Base-by-base conservation (phyloP, 352 stramenopile species). In the Plasmopara muralis region DNA sequence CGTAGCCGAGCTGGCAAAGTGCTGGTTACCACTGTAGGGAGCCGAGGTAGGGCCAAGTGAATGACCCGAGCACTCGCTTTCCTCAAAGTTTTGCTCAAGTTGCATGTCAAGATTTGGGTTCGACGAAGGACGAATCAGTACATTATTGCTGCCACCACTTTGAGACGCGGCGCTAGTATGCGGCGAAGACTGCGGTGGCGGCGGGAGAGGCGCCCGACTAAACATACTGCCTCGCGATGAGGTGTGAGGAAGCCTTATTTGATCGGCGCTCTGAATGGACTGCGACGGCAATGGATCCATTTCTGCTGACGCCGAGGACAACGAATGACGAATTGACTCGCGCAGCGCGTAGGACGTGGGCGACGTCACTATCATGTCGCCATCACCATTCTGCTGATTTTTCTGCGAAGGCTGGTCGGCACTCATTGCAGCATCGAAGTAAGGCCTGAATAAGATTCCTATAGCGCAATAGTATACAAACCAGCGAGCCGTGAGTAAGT, bases 361-460 rank as follows among this genome's bases (percentile, higher is more conserved):
- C 43, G 81, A 92, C 55, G 81, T 92, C 55, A 92, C 81, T n/a
- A 71, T 55, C 53, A 92, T 87, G 52, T 89, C 76, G 9, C 88
- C 71, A 15, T 71, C 70, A 38, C 61, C 70, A 41, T 69, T 64
- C 38, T 70, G 68, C 43, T 73, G 52, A 46, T 61, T 59, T 31
- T 64, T 60, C 40, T 64, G 63, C 53, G 59, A 40, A 53, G 62
- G 51, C 25, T 69, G 52, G 6, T 72, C 66, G 52, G 66, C 44
- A 34, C 63, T 76, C 67, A 76, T 76, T 63, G 60, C 53, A 54
- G 67, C 67, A 76, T 76, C 40, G 57, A 70, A 35, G 6, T 35
- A 12, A 31, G 43, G 25, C 35, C 43, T 25, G 53, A 40, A 53
- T 34, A 49, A 54, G 13, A 33, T 54, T 65, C 50, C 43, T 64